These are phyloP conservation scores for Emergomyces pasteurianus DNA, from an alignment of 2,329 filamentous ascomycete genomes.

Conservation along the genomic window DNA sequence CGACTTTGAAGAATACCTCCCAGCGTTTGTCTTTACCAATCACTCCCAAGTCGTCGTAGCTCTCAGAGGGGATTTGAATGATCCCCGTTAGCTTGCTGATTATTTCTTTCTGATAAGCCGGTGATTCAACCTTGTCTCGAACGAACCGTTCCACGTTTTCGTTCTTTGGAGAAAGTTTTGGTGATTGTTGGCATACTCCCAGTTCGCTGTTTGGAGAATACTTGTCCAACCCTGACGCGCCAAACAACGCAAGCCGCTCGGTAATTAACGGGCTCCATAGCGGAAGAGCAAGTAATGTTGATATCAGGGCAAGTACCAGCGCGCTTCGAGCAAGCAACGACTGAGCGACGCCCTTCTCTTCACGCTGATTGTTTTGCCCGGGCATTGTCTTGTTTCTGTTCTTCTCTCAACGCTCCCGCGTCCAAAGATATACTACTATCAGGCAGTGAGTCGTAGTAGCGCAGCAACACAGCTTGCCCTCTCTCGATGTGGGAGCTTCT, in stretches of 20 bases:
- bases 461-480: too few relatives aligned
- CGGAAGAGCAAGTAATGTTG: neutral
- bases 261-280: neutral
- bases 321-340: neutral
- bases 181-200: slow-evolving; percentile 7
- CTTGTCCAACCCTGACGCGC: neutral
- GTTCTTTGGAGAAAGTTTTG: slow-evolving; percentile 12
- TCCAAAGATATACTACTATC: neutral
- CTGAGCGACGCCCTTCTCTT: neutral
- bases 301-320: neutral
- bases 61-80: slow-evolving; percentile 41
- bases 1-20: slow-evolving; percentile 44
- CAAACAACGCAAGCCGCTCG: neutral
- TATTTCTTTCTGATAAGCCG: slow-evolving; percentile 5
- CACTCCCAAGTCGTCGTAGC: slow-evolving; percentile 43
- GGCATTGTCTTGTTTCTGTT: neutral
- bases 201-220: neutral
- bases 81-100: slow-evolving; percentile 13
- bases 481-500: neutral
- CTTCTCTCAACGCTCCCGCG: neutral
- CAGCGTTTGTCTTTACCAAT: slow-evolving; percentile 46
- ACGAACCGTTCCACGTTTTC: slow-evolving; percentile 9
- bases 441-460: neutral
- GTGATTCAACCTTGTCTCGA: slow-evolving; percentile 9
- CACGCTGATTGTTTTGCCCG: neutral